Evolutionary conservation across 176 grass and related monocot species (phyloP).

Genomic region (Carex parvula): DNA sequence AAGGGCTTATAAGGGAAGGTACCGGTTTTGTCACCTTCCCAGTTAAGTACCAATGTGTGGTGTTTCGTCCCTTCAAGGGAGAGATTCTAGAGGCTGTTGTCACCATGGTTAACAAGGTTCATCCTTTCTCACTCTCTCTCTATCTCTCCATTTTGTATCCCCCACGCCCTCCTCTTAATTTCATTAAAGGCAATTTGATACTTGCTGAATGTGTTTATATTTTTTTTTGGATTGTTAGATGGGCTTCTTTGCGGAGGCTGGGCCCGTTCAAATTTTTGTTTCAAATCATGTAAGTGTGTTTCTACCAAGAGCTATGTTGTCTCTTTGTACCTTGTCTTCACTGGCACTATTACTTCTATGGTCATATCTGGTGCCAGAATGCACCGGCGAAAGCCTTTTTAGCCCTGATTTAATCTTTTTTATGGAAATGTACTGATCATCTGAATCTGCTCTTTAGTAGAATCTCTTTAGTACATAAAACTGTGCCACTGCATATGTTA

Average conservation of each 20-base stretch:
- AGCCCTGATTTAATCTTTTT: not conserved
- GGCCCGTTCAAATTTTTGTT: slow-evolving; percentile 93
- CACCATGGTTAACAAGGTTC: slow-evolving; percentile 97
- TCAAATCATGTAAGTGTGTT: slow-evolving; percentile 86
- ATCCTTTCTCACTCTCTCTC: not conserved
- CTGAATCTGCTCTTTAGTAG: not conserved
- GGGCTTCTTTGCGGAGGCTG: slow-evolving; percentile 97
- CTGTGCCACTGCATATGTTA: not conserved
- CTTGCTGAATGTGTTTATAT: not conserved
- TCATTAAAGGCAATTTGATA: not conserved
- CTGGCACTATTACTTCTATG: not conserved
- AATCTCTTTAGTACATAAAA: not conserved
- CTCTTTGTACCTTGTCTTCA: not conserved
- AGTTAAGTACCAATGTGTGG: slow-evolving; percentile 96
- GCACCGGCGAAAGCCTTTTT: not conserved
- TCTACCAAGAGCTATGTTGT: not conserved
- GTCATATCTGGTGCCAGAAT: not conserved
- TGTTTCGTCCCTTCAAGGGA: slow-evolving; percentile 94
- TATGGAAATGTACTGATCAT: not conserved
- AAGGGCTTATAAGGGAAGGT: slow-evolving; percentile 92
- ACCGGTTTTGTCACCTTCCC: slow-evolving; percentile 96
- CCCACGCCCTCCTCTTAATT: not conserved
- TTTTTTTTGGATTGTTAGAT: slow-evolving; percentile 47
- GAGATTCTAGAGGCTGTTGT: slow-evolving; percentile 97
- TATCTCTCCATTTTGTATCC: not conserved